phyloP scores from a whole-genome alignment of 2,329 filamentous ascomycete species.

The Aureobasidium sp. region DNA sequence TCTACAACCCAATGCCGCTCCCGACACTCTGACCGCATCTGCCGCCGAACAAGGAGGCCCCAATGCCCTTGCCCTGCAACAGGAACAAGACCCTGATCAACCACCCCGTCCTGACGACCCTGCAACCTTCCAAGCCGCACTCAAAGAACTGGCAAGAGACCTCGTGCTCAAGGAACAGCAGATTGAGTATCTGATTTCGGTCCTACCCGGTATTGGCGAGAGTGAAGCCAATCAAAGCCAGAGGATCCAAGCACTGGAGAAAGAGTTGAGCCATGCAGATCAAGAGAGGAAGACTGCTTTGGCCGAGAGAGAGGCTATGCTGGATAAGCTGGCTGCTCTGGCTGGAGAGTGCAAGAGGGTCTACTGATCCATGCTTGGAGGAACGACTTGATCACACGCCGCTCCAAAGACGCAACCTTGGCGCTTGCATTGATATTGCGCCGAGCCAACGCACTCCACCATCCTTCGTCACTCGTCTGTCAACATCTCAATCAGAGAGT shows the following conservation, averaged over 20 bases:
- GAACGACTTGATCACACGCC: neutral
- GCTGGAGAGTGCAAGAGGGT: constrained; percentile 35
- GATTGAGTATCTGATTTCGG: constrained; percentile 69
- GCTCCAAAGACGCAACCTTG: neutral
- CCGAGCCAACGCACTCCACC: neutral
- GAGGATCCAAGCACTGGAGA: constrained; percentile 43
- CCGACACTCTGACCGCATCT: neutral
- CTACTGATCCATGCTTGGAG: constrained; percentile 18
- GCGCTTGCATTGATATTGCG: neutral
- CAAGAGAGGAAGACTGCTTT: constrained; percentile 35
- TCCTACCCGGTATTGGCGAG: constrained; percentile 68
- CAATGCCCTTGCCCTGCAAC: constrained; percentile 16
- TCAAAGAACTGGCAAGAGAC: constrained; percentile 68
- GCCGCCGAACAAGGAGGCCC: constrained; percentile 15
- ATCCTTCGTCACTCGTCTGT: neutral
- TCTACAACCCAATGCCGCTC: constrained; percentile 14
- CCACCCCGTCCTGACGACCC: constrained; percentile 53
- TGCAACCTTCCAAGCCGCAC: constrained; percentile 59
- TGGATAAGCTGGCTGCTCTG: constrained; percentile 41
- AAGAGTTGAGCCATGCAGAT: constrained; percentile 37
- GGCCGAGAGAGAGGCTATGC: constrained; percentile 35
- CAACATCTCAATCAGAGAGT: neutral
- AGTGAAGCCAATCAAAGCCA: constrained; percentile 71
- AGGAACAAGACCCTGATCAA: constrained; percentile 1
- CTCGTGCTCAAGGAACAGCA: constrained; percentile 75